Evolutionary conservation across 1,284 basidiomycete genomes (phyloP), one percentile per base, ranked within the genome.

Genomic region (Pseudomicrostroma phylloplanum): DNA sequence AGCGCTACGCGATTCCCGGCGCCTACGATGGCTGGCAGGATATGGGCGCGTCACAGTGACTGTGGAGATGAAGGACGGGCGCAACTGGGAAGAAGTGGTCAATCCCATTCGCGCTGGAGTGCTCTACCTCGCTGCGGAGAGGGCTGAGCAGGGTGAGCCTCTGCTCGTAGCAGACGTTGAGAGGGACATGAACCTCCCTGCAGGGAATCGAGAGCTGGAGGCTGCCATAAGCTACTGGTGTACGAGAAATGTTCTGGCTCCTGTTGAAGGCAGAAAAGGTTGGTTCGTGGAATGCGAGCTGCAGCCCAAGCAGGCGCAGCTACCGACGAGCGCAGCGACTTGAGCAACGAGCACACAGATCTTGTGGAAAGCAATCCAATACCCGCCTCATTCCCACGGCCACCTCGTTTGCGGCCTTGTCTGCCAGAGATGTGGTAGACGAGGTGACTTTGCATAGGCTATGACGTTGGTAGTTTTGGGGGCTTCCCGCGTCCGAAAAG

Each of bases 51-150:
- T 61, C 7, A 26, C 15, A 9, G 19, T 61, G 12, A 6, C 58
- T 15, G 19, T 61, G 36, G 59, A 61, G 39, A 61, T 61, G 59
- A 23, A 59, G 8, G 54, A 61, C 46, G 59, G 59, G 7, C 26
- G 54, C 15, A 25, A 6, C 12, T 21, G 55, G 15, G 40, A 46
- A 13, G 59, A 61, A 15, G n/a, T 17, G n/a, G 59, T 61, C 1
- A 46, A 46, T 11, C 59, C 59, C 1, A 17, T 61, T 21, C 56
- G 53, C 40, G 59, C 59, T 7, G 53, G 30, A 4, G 48, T 61
- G 11, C 42, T 61, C 26, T 17, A 23, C 51, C 21, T 25, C 7
- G 51, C 51, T 2, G 51, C 51, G 51, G 51, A 21, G 51, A 26
- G 7, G 6, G 51, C 17, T 6, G 25, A 19, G 51, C 51, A 19